Evolutionary conservation across 1,284 basidiomycete genomes (phyloP), one percentile per base, ranked within the genome.

Genomic region (Irpex sp.): DNA sequence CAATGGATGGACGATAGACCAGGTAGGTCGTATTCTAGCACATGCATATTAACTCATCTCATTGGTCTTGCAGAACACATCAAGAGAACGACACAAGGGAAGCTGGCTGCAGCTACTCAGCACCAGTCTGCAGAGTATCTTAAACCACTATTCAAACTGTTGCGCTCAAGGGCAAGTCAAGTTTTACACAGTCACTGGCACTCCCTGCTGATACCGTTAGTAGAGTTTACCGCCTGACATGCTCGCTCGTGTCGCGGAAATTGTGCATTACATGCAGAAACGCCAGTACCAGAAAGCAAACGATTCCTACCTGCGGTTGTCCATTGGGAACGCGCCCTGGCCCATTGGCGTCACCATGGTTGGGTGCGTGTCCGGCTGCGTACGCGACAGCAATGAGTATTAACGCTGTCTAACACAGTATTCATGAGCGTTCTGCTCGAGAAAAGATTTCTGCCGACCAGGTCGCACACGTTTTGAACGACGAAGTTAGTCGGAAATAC

Each of bases 271-370:
- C 76, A 95, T 98, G 92, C 97, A 99, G 75, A 91, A 86, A 68
- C 88, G 97, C 33, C 87, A 96, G 75, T 99, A 99, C 71, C 92
- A 97, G 71, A 86, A 83, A 63, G 97, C 97, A 0, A 99, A 99
- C 72, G 97, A 99, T 74, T 91, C 95, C 0, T 99, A 99, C 75
- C 85, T 99, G 15, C 91, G 97, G 26, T 80, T 99, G 37, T 96
- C 93, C 3, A 99, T 99, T 66, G 97, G 97, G 15, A 99, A 98
- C 72, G 97, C 97, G 0, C 96, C 97, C 1, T 99, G 97, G 97
- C 97, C 97, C 0, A 98, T 99, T 72, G 97, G 97, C 61, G 97
- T 99, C 4, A 99, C 97, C 63, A 97, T 97, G 92, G 97, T 98
- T 79, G 95, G 93, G 94, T 94, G 74, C 43, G 89, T 82, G 55